Conservation (phyloP, 768 basidiomycete species). For the Russula olivacea region DNA sequence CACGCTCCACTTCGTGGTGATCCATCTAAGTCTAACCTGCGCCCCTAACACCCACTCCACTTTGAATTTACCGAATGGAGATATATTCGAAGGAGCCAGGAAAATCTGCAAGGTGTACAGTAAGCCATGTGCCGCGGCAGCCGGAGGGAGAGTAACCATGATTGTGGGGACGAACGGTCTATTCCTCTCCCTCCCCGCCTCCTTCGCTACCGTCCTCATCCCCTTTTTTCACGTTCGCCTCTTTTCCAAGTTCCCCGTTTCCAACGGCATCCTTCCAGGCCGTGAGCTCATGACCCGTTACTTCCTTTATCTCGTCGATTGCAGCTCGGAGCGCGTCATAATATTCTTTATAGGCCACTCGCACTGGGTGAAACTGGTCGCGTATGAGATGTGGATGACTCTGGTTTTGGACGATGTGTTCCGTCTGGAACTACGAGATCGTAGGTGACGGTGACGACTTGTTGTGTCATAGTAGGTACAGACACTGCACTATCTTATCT, state of each 20-base stretch:
- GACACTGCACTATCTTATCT: no score
- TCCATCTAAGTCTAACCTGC: no score
- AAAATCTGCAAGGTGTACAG: no score
- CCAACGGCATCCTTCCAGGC: constrained; percentile 71
- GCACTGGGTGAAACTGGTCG: constrained; percentile 28
- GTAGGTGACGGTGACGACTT: constrained; percentile 29
- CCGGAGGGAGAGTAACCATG: no score
- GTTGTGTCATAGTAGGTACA: no score
- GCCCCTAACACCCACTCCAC: no score
- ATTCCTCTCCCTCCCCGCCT: constrained; percentile 32
- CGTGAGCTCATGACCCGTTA: constrained; percentile 63
- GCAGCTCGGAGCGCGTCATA: constrained; percentile 46
- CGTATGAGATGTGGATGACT: constrained; percentile 26
- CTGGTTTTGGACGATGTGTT: constrained; percentile 20
- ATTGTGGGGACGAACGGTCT: background rate
- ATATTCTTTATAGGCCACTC: constrained; percentile 35
- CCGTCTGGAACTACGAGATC: constrained; percentile 39
- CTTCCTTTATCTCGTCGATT: constrained; percentile 46
- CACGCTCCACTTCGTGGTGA: no score
- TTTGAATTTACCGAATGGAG: no score
- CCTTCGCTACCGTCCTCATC: constrained; percentile 46
- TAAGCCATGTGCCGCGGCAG: no score
- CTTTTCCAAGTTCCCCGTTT: constrained; percentile 55
- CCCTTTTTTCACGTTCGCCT: constrained; percentile 40
- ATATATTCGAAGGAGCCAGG: no score